A percentile compares a stretch with the other conserved stretches of the same genome.
Conservation (phyloP, 2,329 filamentous ascomycete genomes). For the Trichoderma asperellum region DNA sequence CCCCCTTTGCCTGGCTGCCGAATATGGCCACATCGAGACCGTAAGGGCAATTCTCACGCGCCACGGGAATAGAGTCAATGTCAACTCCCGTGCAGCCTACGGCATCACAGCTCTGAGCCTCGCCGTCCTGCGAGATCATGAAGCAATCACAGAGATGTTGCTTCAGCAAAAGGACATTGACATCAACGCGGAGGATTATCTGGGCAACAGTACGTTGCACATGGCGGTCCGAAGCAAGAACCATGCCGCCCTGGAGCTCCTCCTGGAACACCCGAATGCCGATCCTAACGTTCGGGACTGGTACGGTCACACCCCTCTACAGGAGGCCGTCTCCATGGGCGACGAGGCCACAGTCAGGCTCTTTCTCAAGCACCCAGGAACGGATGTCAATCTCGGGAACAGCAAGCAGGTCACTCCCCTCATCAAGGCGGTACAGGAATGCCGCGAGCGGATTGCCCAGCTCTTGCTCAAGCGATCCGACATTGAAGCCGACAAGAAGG, state of each 20-base stretch:
- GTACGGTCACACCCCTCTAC: conserved; percentile 7
- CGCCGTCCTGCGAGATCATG: background rate
- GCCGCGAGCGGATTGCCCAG: background rate
- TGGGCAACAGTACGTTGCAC: background rate
- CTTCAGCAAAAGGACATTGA: background rate
- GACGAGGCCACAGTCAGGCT: background rate
- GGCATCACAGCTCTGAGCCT: background rate
- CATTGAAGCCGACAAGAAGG: conserved; percentile 16
- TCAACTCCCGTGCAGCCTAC: background rate
- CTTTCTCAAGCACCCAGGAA: background rate
- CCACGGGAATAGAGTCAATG: background rate
- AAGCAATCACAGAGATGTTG: background rate
- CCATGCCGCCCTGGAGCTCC: background rate
- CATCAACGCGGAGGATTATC: background rate
- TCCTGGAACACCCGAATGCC: background rate
- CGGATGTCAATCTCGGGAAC: conserved; percentile 6
- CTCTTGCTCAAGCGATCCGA: background rate
- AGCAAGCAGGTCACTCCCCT: background rate
- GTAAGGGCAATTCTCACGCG: background rate
- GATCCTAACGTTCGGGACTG: conserved; percentile 4
- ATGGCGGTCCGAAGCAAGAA: conserved; percentile 1
- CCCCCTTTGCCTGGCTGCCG: conserved; percentile 3
- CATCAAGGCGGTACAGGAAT: background rate
- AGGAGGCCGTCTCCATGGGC: background rate
- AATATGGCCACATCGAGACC: background rate